Conservation (phyloP, 2,329 filamentous ascomycete species). For the Sordariomycetes sp. region DNA sequence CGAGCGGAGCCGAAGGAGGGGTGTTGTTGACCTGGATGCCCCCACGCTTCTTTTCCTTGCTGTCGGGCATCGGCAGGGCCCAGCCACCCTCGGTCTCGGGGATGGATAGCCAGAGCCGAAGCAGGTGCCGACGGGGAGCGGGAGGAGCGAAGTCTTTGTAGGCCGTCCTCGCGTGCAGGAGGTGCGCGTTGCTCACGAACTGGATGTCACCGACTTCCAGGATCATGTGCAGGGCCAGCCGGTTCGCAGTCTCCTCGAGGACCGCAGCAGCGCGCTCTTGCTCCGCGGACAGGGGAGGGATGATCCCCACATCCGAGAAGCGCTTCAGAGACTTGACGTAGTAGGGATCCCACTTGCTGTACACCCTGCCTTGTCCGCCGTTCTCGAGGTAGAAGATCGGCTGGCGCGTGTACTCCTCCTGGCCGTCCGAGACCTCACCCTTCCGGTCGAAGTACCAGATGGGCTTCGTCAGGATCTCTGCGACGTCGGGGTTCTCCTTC, state of each 20-base stretch:
- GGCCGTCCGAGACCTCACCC: constrained; percentile 64
- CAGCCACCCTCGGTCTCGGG: constrained; percentile 77
- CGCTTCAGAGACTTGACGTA: constrained; percentile 66
- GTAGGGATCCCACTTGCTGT: constrained; percentile 82
- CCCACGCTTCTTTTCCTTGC: constrained; percentile 73
- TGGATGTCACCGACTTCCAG: constrained; percentile 83
- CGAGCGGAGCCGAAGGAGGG: constrained; percentile 61
- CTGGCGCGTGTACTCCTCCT: constrained; percentile 64
- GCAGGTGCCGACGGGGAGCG: constrained; percentile 62
- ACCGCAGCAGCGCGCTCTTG: constrained; percentile 56
- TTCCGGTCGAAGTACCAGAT: constrained; percentile 92
- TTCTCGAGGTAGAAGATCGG: constrained; percentile 70
- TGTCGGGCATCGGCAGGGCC: constrained; percentile 74
- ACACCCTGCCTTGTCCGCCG: constrained; percentile 40
- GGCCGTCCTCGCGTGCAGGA: constrained; percentile 70
- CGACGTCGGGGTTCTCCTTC: constrained; percentile 64
- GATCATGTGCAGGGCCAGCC: constrained; percentile 70
- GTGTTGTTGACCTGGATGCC: constrained; percentile 82
- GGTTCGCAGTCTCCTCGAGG: constrained; percentile 61
- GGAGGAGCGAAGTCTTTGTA: constrained; percentile 60
- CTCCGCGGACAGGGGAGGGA: constrained; percentile 59
- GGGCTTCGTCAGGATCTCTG: constrained; percentile 62
- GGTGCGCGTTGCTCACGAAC: constrained; percentile 69
- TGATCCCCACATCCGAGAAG: constrained; percentile 61
- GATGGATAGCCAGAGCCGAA: constrained; percentile 76